A percentile compares a stretch with the other conserved stretches of the same genome.
Conservation (phyloP, 371 early-diverging fungal genomes). For the Actinomucor elegans region DNA sequence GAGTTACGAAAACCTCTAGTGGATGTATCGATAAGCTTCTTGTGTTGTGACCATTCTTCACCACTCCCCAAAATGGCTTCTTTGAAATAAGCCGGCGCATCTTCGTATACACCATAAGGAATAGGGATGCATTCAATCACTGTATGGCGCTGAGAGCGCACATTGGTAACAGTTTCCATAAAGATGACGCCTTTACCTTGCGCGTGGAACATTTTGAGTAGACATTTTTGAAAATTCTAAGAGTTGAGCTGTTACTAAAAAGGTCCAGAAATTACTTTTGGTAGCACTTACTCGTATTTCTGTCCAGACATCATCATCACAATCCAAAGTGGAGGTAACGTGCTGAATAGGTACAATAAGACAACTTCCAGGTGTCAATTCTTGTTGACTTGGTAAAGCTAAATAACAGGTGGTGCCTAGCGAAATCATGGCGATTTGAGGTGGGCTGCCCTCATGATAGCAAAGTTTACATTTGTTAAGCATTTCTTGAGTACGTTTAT, state of each 20-base stretch:
- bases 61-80: constrained; percentile 76
- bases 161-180: constrained; percentile 83
- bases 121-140: constrained; percentile 91
- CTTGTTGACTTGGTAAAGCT: constrained; percentile 72
- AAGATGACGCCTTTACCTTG: constrained; percentile 77
- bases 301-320: constrained; percentile 91
- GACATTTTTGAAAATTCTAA: constrained; percentile 92
- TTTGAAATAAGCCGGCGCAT: constrained; percentile 85
- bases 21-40: constrained; percentile 82
- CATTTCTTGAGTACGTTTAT: constrained; percentile 65
- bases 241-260: neutral
- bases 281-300: constrained; percentile 73
- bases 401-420: constrained; percentile 80
- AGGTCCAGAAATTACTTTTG: neutral
- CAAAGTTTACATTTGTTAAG: constrained; percentile 77
- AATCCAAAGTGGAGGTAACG: constrained; percentile 75
- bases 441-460: constrained; percentile 64
- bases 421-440: constrained; percentile 74
- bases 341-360: constrained; percentile 90
- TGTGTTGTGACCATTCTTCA: constrained; percentile 94
- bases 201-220: constrained; percentile 81
- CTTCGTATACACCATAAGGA: constrained; percentile 73
- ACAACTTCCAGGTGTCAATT: constrained; percentile 85
- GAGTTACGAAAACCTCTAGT: constrained; percentile 71
- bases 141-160: constrained; percentile 77